Conservation (phyloP, 2,329 filamentous ascomycete species). For the Sporothrix inflata region DNA sequence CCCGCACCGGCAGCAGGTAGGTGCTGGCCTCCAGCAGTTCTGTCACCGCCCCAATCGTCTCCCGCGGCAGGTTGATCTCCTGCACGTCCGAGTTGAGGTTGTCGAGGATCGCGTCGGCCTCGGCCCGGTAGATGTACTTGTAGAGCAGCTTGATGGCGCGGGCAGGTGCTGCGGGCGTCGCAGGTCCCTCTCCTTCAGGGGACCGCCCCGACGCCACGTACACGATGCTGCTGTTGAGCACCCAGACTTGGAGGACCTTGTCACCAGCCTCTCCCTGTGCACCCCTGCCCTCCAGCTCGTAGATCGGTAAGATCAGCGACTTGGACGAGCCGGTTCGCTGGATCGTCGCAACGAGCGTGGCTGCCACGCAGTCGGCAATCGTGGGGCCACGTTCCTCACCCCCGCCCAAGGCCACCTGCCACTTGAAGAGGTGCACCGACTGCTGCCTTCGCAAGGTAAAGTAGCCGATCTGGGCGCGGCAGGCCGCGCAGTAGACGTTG, state of each 20-base stretch:
- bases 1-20: conserved; percentile 55
- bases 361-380: conserved; percentile 55
- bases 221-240: conserved; percentile 58
- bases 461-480: conserved; percentile 52
- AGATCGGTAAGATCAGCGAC: conserved; percentile 53
- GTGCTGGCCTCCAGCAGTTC: conserved; percentile 53
- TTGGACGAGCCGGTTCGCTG: conserved; percentile 62
- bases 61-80: conserved; percentile 58
- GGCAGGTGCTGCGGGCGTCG: conserved; percentile 33
- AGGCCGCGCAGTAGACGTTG: conserved; percentile 51
- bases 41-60: conserved; percentile 52
- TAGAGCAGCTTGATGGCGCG: conserved; percentile 60
- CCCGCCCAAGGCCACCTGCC: conserved; percentile 47
- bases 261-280: background rate
- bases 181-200: conserved; percentile 18
- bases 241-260: conserved; percentile 54
- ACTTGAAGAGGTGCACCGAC: conserved; percentile 60
- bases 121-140: conserved; percentile 46
- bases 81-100: conserved; percentile 60
- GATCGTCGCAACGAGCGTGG: conserved; percentile 56
- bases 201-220: conserved; percentile 50
- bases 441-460: conserved; percentile 48
- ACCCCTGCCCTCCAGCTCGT: conserved; percentile 18
- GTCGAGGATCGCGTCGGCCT: conserved; percentile 55
- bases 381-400: conserved; percentile 35